These are phyloP conservation scores for Epichloe uncinata DNA, from an alignment of 2,329 filamentous ascomycete genomes.

Conservation along the genomic window DNA sequence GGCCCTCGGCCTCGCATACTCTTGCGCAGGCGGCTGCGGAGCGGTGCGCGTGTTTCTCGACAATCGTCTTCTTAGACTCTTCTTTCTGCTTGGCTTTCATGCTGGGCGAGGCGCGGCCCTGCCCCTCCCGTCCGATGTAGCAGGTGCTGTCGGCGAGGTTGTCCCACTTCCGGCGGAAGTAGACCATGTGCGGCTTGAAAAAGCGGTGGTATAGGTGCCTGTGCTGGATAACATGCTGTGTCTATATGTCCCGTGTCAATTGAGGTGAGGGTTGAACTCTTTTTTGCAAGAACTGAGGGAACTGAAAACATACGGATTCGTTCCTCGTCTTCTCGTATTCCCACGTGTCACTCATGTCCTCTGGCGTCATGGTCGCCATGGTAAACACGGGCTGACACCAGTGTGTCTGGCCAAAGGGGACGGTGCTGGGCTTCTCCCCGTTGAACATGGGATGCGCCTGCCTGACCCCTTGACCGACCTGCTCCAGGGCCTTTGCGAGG, in stretches of 20 bases:
- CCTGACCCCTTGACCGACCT: slow-evolving; percentile 29
- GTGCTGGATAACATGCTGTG: slow-evolving; percentile 30
- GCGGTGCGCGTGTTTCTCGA: slow-evolving; percentile 32
- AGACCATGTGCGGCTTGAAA: slow-evolving; percentile 29
- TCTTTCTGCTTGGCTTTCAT: slow-evolving; percentile 23
- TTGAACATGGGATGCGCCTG: slow-evolving; percentile 40
- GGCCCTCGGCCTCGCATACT: slow-evolving; percentile 31
- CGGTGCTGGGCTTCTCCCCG: slow-evolving; percentile 38
- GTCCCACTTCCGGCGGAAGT: slow-evolving; percentile 35
- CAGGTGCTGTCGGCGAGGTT: slow-evolving; percentile 36
- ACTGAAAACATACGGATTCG: slow-evolving; percentile 22
- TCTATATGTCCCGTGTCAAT: not conserved
- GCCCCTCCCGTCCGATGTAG: slow-evolving; percentile 28
- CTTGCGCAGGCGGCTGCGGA: slow-evolving; percentile 33
- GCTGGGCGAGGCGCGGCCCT: slow-evolving; percentile 18
- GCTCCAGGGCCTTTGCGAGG: slow-evolving; percentile 32
- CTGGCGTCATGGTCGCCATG: slow-evolving; percentile 41
- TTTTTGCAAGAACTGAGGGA: not conserved
- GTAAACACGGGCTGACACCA: slow-evolving; percentile 46
- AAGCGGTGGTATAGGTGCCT: slow-evolving; percentile 36
- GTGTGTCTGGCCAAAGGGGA: slow-evolving; percentile 33
- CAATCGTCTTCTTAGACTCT: slow-evolving; percentile 24
- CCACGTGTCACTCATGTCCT: slow-evolving; percentile 39
- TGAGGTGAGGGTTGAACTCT: too few relatives aligned
- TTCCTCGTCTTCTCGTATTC: slow-evolving; percentile 37